Base-by-base conservation (phyloP, 2,329 filamentous ascomycete species). In the Clonostachys rosea region DNA sequence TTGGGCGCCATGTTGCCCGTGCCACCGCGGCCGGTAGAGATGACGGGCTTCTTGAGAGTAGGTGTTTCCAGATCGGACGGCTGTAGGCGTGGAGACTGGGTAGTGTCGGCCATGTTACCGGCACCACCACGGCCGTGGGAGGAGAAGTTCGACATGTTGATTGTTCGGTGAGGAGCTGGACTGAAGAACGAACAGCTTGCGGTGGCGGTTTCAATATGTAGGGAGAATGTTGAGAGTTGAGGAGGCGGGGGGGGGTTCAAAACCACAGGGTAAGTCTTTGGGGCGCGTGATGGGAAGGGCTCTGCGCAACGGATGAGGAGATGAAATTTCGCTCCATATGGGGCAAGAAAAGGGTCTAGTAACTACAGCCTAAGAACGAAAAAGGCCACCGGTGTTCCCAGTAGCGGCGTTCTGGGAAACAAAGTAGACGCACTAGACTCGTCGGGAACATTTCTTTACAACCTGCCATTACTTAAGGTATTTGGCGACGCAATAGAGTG, bases 21-120 rank as follows among this genome's bases (percentile, higher is more conserved):
- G 51, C 91, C 91, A 47, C 91, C 91, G 45, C 91, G 87, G 48
- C 91, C 91, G 4, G 91, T 96, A 17, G 91, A 96, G 61, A 92
- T 91, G 54, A 89, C 75, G n/a, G 87, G 71, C 42, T 80, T 80
- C 71, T 95, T 96, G 62, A 97, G 81, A 12, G 82, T 87, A 1
- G 91, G 91, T 2, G 91, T 96, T 58, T 85, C 73, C 52, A 95
- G 81, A 59, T 92, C 87, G 49, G 79, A 68, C 41, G 81, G 69
- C 33, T 73, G 67, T 41, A 82, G 56, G 53, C 79, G 70, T 44
- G 81, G 71, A 13, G 73, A 72, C 52, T 74, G 67, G 52, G 71
- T 63, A 49, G 71, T 65, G 54, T 79, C 74, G 61, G 77, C 75
- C 62, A 89, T 87, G 71, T 89, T 89, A 60, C 86, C 87, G 52